A percentile compares a stretch with the other conserved stretches of the same genome.
These are phyloP conservation scores for Deinandra increscens DNA, from an alignment of 129 eudicot genomes.

Conservation along the genomic window DNA sequence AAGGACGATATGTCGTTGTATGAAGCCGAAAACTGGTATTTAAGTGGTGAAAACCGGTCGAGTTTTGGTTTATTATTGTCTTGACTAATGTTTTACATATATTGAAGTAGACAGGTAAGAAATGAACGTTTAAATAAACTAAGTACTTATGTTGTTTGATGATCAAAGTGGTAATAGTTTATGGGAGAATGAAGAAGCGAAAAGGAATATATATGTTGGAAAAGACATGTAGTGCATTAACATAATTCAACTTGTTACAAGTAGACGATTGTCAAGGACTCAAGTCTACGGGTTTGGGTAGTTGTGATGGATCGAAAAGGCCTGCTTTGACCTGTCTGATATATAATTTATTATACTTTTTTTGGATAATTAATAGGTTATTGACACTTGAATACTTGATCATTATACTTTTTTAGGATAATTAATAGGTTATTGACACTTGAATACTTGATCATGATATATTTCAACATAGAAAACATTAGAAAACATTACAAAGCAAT, in stretches of 20 bases:
- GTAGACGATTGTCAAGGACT: neutral
- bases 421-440: too few species aligned
- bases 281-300: neutral
- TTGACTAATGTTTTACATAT: conserved; percentile 23
- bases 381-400: too few species aligned
- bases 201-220: conserved; percentile 12
- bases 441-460: too few species aligned
- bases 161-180: neutral
- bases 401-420: too few species aligned
- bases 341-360: neutral
- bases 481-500: too few species aligned
- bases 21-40: conserved; percentile 16
- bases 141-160: conserved; percentile 22
- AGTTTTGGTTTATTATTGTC: conserved; percentile 24
- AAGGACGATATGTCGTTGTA: conserved; percentile 1
- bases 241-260: conserved; percentile 25
- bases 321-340: neutral
- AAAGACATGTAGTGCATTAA: conserved; percentile 22
- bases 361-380: too few species aligned
- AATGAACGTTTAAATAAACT: conserved; percentile 15
- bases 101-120: conserved; percentile 30
- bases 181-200: too few species aligned
- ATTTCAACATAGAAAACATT: too few species aligned
- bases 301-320: neutral
- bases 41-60: conserved; percentile 21